Conservation (phyloP, 2,329 filamentous ascomycete species). For the Chaetomium sp. region DNA sequence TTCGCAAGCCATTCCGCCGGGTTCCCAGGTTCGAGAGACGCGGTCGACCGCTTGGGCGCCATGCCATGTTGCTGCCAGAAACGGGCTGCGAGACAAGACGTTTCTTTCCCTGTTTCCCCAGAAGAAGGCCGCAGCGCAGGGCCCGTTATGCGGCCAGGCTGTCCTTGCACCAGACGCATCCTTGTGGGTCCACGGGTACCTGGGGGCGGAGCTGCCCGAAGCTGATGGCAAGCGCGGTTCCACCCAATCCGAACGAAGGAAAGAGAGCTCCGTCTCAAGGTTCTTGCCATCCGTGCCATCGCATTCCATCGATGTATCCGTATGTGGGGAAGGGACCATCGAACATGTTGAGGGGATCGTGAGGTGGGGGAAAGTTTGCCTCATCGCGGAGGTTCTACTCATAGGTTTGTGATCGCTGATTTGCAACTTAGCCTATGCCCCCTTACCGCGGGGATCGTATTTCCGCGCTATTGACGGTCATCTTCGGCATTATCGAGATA, state of each 20-base stretch:
- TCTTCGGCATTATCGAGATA: not conserved
- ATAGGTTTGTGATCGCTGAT: slow-evolving; percentile 6
- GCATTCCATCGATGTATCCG: too few species aligned
- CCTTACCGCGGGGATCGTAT: not conserved
- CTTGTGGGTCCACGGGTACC: slow-evolving; percentile 8
- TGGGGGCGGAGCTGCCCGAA: slow-evolving; percentile 13
- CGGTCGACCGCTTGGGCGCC: slow-evolving; percentile 4
- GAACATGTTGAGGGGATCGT: too few species aligned
- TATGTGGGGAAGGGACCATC: too few species aligned
- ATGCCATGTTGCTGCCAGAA: slow-evolving; percentile 7
- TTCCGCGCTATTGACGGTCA: slow-evolving; percentile 2
- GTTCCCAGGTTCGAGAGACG: not conserved
- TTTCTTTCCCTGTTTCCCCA: not conserved
- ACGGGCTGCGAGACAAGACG: slow-evolving; percentile 5
- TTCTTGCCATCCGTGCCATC: too few species aligned
- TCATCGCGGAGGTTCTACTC: too few species aligned
- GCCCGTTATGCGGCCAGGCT: slow-evolving; percentile 17
- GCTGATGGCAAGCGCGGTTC: slow-evolving; percentile 8
- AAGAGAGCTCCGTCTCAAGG: not conserved
- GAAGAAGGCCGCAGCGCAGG: slow-evolving; percentile 8
- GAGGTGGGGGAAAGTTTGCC: too few species aligned
- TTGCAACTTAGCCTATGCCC: slow-evolving; percentile 5
- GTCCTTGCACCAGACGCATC: slow-evolving; percentile 11
- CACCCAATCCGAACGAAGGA: not conserved
- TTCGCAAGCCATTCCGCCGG: not conserved